Evolutionary conservation across 495 filamentous ascomycete genomes (phyloP).

Genomic region (Neurospora pannonica): DNA sequence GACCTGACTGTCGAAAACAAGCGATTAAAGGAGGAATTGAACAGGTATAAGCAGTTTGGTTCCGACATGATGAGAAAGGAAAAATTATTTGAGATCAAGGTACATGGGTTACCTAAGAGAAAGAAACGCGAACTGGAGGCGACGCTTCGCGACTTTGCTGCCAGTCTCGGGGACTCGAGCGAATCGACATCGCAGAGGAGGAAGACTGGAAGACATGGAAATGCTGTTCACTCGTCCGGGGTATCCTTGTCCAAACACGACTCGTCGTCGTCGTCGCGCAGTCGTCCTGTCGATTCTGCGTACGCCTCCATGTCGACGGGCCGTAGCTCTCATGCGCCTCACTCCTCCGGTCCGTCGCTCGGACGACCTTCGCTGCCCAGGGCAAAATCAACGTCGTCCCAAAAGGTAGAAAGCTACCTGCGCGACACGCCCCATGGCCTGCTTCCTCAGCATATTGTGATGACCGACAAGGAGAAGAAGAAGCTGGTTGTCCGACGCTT

Average conservation of each 20-base stretch:
- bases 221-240: constrained; percentile 21
- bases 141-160: constrained; percentile 56
- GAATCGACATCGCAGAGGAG: constrained; percentile 26
- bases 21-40: constrained; percentile 58
- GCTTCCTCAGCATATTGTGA: constrained; percentile 38
- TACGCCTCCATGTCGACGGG: constrained; percentile 64
- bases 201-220: constrained; percentile 22
- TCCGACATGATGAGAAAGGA: constrained; percentile 50
- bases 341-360: constrained; percentile 24
- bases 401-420: constrained; percentile 50
- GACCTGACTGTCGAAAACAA: constrained; percentile 65
- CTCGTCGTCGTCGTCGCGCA: constrained; percentile 44
- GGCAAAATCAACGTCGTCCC: constrained; percentile 26
- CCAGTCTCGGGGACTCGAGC: constrained; percentile 38
- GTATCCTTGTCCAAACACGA: constrained; percentile 31
- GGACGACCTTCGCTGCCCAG: constrained; percentile 9
- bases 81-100: constrained; percentile 66
- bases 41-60: constrained; percentile 54
- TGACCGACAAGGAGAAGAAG: constrained; percentile 62
- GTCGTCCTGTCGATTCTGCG: constrained; percentile 55
- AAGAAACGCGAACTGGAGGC: constrained; percentile 68
- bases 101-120: constrained; percentile 54
- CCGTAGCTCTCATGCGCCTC: constrained; percentile 20
- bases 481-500: constrained; percentile 60
- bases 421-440: constrained; percentile 52